These are phyloP conservation scores for Ogataea pignaliae DNA, from an alignment of 805 yeast genomes.

Conservation along the genomic window DNA sequence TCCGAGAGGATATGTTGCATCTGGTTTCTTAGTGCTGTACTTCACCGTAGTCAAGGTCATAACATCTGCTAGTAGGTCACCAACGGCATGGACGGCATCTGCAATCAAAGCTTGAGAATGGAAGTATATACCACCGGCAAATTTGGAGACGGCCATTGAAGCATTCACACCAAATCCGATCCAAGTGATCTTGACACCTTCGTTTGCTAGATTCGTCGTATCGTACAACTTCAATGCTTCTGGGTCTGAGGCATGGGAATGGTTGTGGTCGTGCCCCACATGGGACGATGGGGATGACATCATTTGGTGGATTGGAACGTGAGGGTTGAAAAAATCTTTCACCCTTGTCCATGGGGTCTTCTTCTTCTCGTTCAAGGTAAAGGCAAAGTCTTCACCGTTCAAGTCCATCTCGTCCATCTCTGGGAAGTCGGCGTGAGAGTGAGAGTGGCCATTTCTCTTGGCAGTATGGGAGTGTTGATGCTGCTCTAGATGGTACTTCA, in stretches of 20 bases:
- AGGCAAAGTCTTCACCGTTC: slow-evolving; percentile 24
- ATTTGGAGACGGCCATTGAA: slow-evolving; percentile 82
- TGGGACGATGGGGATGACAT: slow-evolving; percentile 16
- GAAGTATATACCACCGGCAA: slow-evolving; percentile 84
- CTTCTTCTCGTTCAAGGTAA: slow-evolving; percentile 20
- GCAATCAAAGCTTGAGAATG: slow-evolving; percentile 94
- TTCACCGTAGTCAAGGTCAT: slow-evolving; percentile 86
- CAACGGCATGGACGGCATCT: slow-evolving; percentile 89
- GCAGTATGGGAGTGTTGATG: slow-evolving; percentile 7
- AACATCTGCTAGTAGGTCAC: slow-evolving; percentile 87
- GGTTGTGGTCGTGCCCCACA: slow-evolving; percentile 25
- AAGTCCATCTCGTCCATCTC: slow-evolving; percentile 25
- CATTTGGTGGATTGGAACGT: slow-evolving; percentile 28
- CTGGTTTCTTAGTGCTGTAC: slow-evolving; percentile 59
- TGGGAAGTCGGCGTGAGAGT: slow-evolving; percentile 28
- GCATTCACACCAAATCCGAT: slow-evolving; percentile 81
- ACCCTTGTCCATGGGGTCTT: slow-evolving; percentile 22
- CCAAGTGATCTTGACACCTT: slow-evolving; percentile 92
- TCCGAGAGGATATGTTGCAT: slow-evolving; percentile 69
- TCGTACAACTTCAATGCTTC: slow-evolving; percentile 42
- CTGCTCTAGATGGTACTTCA: slow-evolving; percentile 4
- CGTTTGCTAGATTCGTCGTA: slow-evolving; percentile 52
- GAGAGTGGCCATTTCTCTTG: slow-evolving; percentile 21
- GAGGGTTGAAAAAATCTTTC: slow-evolving; percentile 33
- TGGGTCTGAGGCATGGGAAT: slow-evolving; percentile 37